Evolutionary conservation across 1,284 basidiomycete species (phyloP).

Genomic region (Microbotryum silenes-acaulis): DNA sequence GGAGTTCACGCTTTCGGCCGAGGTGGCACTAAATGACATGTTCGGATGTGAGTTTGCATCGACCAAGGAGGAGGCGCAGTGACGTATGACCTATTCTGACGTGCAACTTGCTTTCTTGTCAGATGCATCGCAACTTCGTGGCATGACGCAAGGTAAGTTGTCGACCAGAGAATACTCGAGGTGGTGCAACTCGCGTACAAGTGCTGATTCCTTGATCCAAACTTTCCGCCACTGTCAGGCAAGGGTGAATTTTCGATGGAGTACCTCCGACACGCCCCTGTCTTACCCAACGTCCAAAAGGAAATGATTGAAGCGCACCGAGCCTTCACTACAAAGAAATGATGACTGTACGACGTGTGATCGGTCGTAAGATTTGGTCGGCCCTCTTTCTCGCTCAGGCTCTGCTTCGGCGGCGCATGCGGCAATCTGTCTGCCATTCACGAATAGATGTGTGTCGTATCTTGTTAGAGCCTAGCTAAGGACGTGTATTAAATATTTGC

Average conservation of each 20-base stretch:
- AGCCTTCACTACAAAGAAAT: conserved; percentile 39
- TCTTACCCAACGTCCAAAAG: conserved; percentile 79
- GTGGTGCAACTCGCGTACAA: neutral
- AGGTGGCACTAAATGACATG: conserved; percentile 97
- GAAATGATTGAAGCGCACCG: conserved; percentile 66
- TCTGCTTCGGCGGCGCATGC: no score
- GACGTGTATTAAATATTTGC: no score
- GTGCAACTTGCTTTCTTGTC: neutral
- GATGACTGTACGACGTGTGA: neutral
- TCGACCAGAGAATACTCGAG: neutral
- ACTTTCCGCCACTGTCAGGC: conserved; percentile 44
- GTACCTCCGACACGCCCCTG: conserved; percentile 57
- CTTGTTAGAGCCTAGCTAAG: no score
- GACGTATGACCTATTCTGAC: neutral
- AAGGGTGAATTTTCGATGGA: conserved; percentile 55
- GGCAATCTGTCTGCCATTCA: no score
- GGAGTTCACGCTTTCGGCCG: conserved; percentile 86
- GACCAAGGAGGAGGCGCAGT: neutral
- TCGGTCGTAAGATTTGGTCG: no score
- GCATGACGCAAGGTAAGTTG: conserved; percentile 64
- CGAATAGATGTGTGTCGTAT: no score
- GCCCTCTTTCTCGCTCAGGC: no score
- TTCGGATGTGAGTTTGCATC: conserved; percentile 59
- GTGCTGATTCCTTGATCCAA: conserved; percentile 31
- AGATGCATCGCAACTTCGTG: conserved; percentile 78